phyloP scores from a whole-genome alignment of 1,284 basidiomycete genomes.

The Ustilago crameri region DNA sequence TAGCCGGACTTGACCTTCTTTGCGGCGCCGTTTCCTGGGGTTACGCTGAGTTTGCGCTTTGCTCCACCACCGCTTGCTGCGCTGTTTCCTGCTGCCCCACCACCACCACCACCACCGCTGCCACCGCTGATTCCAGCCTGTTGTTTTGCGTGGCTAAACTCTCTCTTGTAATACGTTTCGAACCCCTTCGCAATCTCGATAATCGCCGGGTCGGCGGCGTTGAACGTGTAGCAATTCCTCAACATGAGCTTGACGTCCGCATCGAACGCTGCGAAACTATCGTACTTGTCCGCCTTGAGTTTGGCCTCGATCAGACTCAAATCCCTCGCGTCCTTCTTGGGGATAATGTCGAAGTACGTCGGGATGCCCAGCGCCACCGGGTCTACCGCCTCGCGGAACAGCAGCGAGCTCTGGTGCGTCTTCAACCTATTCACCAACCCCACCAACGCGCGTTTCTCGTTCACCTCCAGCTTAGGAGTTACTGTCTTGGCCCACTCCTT shows the following conservation, averaged over 20 bases:
- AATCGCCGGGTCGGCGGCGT: slow-evolving; percentile 81
- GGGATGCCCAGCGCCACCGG: slow-evolving; percentile 78
- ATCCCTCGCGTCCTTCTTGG: slow-evolving; percentile 86
- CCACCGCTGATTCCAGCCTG: slow-evolving; percentile 24
- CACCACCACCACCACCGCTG: slow-evolving; percentile 8
- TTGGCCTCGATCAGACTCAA: slow-evolving; percentile 83
- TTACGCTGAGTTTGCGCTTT: slow-evolving; percentile 18
- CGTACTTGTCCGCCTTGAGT: slow-evolving; percentile 84
- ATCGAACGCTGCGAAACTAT: slow-evolving; percentile 79
- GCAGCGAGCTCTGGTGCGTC: slow-evolving; percentile 37
- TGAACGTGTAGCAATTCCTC: slow-evolving; percentile 85
- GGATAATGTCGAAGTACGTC: slow-evolving; percentile 83
- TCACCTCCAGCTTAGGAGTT: slow-evolving; percentile 79
- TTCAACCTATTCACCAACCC: slow-evolving; percentile 75
- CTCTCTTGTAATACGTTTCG: slow-evolving; percentile 66
- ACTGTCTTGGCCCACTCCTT: slow-evolving; percentile 84
- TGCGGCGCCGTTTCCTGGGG: slow-evolving; percentile 7
- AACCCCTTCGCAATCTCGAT: slow-evolving; percentile 70
- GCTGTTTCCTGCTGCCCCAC: background rate
- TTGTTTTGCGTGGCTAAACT: slow-evolving; percentile 45
- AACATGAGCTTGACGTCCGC: slow-evolving; percentile 87
- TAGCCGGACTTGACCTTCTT: slow-evolving; percentile 40
- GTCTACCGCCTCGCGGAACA: slow-evolving; percentile 76
- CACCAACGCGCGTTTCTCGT: slow-evolving; percentile 83
- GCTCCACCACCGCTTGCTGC: background rate